A percentile compares a stretch with the other conserved stretches of the same genome.
Evolutionary conservation across 2,329 filamentous ascomycete species (phyloP).

Genomic region (Fusarium annulatum): DNA sequence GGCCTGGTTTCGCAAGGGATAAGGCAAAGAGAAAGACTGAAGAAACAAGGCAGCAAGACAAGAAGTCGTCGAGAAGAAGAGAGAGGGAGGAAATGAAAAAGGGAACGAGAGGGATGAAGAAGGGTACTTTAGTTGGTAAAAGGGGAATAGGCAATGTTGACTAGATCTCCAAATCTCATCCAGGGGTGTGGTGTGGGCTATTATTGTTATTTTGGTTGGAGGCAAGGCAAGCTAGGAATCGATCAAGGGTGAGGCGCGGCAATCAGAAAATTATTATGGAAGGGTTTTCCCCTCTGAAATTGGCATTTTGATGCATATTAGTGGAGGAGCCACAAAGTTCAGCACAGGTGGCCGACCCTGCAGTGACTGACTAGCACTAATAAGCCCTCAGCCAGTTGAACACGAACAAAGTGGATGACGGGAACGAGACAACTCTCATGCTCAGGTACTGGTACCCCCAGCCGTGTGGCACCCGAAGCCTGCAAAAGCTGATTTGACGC

Average conservation of each 20-base stretch:
- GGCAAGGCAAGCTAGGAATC: background rate
- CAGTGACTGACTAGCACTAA: constrained; percentile 1
- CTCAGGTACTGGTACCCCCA: constrained; percentile 34
- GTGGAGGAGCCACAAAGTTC: constrained; percentile 19
- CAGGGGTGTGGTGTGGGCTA: constrained; percentile 32
- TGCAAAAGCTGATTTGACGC: constrained; percentile 32
- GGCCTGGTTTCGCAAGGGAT: constrained; percentile 35
- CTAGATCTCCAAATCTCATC: constrained; percentile 26
- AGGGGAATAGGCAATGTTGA: constrained; percentile 33
- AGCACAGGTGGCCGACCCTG: background rate
- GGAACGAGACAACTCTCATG: constrained; percentile 2
- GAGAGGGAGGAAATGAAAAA: constrained; percentile 21
- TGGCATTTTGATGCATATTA: constrained; percentile 38
- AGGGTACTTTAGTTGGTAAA: constrained; percentile 31
- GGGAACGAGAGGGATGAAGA: constrained; percentile 23
- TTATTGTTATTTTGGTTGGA: constrained; percentile 20
- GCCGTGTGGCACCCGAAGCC: constrained; percentile 22
- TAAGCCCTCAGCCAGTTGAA: constrained; percentile 24
- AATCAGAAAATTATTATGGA: constrained; percentile 48
- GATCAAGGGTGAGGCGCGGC: constrained; percentile 44
- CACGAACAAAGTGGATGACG: constrained; percentile 31
- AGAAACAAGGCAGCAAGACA: constrained; percentile 33
- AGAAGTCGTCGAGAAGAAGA: constrained; percentile 34
- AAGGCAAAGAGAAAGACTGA: constrained; percentile 39
- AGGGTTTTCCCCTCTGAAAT: constrained; percentile 44